Evolutionary conservation across 2,329 filamentous ascomycete species (phyloP), one percentile per base, ranked within the genome.

Genomic region (Fusarium sp.): DNA sequence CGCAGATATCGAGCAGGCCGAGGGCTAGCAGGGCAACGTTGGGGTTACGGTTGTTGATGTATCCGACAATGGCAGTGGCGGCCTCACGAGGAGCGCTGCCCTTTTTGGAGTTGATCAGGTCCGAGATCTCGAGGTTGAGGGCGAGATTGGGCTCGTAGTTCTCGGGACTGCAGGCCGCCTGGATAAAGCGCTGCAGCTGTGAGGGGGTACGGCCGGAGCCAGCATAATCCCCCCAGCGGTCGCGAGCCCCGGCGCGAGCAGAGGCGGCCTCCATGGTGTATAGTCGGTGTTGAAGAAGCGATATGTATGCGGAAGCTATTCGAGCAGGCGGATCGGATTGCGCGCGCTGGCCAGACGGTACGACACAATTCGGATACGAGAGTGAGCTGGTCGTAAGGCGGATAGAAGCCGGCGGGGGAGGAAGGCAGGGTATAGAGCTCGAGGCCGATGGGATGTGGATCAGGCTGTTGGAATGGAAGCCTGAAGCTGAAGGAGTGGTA

Each of bases 81-180:
- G 96, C 95, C 89, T 99, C 97, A 81, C 97, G 94, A 73, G 97
- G 97, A 85, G 95, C 93, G 84, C 93, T 94, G 81, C 96, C 96
- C 86, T 98, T 98, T 88, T 98, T 99, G 80, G 92, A 93, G 85
- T 99, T 99, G 87, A 99, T 94, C 80, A 98, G 86, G 86, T 99
- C 97, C 79, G 95, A 89, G 80, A 99, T 97, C 88, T 99, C 97
- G 82, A 99, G 94, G 82, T 97, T 97, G 74, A 99, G 88, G 68
- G 95, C 97, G 65, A 99, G 92, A 82, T 99, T 98, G 73, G 97
- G 96, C 87, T 99, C 97, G 87, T 95, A 98, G 86, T 98, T 98
- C 83, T 97, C 94, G 61, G 97, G 95, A 80, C 97, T 97, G 87
- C 97, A 98, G 76, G 97, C 96, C 85, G 95, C 95, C 83, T 97